These are phyloP conservation scores for Gaeumannomyces sp. DNA, from an alignment of 2,329 filamentous ascomycete genomes.

Conservation along the genomic window DNA sequence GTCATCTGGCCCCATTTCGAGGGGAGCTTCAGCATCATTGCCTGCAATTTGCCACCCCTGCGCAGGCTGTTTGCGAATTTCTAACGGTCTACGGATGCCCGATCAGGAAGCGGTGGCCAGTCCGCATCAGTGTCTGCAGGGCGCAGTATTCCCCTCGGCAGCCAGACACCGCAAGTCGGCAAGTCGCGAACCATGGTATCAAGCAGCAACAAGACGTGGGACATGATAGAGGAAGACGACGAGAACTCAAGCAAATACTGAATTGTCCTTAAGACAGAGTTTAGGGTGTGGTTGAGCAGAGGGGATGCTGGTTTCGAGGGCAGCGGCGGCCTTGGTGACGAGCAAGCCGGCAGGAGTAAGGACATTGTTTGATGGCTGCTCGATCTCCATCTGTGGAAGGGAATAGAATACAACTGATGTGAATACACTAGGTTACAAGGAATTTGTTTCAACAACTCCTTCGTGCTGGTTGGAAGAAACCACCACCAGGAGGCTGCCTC, in stretches of 20 bases:
- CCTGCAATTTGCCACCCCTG: constrained; percentile 12
- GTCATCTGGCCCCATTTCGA: constrained; percentile 14
- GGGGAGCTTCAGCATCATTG: constrained; percentile 12
- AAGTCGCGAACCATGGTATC: background rate
- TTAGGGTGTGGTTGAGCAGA: constrained; percentile 16
- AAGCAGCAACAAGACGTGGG: background rate
- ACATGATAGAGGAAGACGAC: background rate
- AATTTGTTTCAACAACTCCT: no score
- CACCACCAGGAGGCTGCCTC: no score
- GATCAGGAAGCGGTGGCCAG: background rate
- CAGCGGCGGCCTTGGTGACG: no score
- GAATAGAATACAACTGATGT: no score
- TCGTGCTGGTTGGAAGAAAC: no score
- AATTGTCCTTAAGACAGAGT: background rate
- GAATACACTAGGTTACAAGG: no score
- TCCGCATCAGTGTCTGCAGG: no score
- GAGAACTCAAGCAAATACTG: background rate
- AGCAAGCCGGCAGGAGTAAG: no score
- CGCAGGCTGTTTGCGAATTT: constrained; percentile 10
- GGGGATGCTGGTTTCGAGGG: no score
- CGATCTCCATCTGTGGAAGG: no score
- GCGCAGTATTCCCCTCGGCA: background rate
- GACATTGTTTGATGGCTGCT: no score
- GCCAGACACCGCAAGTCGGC: background rate
- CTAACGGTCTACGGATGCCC: background rate